These are phyloP conservation scores for Chenopodium suecicum DNA, from an alignment of 148 eudicot genomes.

Conservation along the genomic window DNA sequence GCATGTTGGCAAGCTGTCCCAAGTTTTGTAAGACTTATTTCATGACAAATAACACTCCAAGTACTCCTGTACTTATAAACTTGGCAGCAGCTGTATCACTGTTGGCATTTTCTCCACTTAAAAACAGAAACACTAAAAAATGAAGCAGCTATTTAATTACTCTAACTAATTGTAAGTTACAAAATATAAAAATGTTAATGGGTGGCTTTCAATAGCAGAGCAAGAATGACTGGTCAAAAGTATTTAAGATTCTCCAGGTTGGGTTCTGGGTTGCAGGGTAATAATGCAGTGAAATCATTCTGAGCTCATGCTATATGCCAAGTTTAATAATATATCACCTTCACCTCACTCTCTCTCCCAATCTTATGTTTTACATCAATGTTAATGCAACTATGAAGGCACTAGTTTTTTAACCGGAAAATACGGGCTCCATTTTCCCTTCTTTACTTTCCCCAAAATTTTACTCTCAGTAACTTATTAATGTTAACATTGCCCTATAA, in stretches of 20 bases:
- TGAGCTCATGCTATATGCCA: constrained; percentile 8
- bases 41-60: constrained; percentile 1
- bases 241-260: constrained; percentile 25
- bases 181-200: not conserved
- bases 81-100: constrained; percentile 1
- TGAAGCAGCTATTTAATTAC: not conserved
- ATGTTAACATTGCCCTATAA: not conserved
- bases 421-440: constrained; percentile 16
- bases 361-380: not conserved
- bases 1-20: constrained; percentile 35
- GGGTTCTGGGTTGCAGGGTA: constrained; percentile 17
- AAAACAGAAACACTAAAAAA: not conserved
- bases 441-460: not conserved
- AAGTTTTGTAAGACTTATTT: constrained; percentile 4
- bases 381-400: too few species aligned
- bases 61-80: constrained; percentile 13
- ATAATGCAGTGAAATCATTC: not conserved
- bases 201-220: constrained; percentile 21
- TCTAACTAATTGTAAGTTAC: too few species aligned
- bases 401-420: not conserved
- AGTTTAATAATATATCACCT: not conserved
- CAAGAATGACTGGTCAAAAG: constrained; percentile 33
- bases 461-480: not conserved
- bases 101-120: not conserved
- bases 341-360: not conserved